Conservation (phyloP, 169 alveolate genomes). For the Plasmodium gonderi region DNA sequence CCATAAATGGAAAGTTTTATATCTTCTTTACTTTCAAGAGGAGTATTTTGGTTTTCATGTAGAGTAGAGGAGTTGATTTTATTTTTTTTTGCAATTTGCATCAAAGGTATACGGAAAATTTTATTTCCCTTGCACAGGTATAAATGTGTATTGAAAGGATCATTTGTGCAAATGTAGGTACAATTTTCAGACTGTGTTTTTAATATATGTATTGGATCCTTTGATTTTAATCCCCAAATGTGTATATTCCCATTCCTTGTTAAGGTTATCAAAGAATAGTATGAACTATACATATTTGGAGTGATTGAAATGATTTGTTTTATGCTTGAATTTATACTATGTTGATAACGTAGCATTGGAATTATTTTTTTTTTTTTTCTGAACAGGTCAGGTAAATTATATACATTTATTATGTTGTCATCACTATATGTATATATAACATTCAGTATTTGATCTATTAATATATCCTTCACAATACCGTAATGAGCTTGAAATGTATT, state of each 20-base stretch:
- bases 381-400: slow-evolving; percentile 62
- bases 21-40: not conserved
- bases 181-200: slow-evolving; percentile 47
- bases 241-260: slow-evolving; percentile 42
- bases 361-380: slow-evolving; percentile 34
- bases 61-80: not conserved
- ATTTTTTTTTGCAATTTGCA: not conserved
- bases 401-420: slow-evolving; percentile 62
- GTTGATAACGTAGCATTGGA: slow-evolving; percentile 59
- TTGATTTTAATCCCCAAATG: slow-evolving; percentile 59
- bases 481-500: slow-evolving; percentile 74
- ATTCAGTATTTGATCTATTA: slow-evolving; percentile 56
- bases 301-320: slow-evolving; percentile 46
- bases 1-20: not conserved
- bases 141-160: slow-evolving; percentile 68
- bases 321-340: slow-evolving; percentile 57
- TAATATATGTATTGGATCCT: slow-evolving; percentile 37
- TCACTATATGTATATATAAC: slow-evolving; percentile 70
- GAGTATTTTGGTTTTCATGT: not conserved
- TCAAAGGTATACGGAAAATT: slow-evolving; percentile 61
- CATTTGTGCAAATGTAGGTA: slow-evolving; percentile 53
- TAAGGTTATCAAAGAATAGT: slow-evolving; percentile 43
- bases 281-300: slow-evolving; percentile 53
- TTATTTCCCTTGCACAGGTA: slow-evolving; percentile 61
- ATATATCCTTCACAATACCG: slow-evolving; percentile 46